Evolutionary conservation across 768 basidiomycete genomes (phyloP), one percentile per base, ranked within the genome.

Genomic region (Xerocomellus chrysenteron): DNA sequence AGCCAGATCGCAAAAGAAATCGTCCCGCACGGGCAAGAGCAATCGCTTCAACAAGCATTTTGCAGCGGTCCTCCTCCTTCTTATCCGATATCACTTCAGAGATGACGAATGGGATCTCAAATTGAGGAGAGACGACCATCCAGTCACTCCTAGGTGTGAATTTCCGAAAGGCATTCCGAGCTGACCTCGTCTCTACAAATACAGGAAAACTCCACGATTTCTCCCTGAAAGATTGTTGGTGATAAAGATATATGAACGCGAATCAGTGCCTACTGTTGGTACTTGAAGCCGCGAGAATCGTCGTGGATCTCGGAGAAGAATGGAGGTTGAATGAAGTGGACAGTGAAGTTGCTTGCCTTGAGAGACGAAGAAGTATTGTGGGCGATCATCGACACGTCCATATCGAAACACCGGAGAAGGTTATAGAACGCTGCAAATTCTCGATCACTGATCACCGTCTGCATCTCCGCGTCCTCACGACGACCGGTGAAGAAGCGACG

Each of bases 11-110:
- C 14, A 56, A 7, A 3, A 62, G 44, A 13, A 11, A 39, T 7
- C 50, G 21, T 6, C 57, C 55, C 0, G 42, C 13, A 1, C 55
- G 47, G 2, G 51, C 60, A 14, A 51, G 16, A 2, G 52, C 28
- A 2, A 47, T 62, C 2, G 55, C 60, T 21, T 65, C n/a, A 17
- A 65, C 5, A 11, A 65, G 60, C 63, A 65, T 65, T 2, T 54
- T 37, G 10, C 1, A 41, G 9, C 42, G 44, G n/a, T 45, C 54
- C 0, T 1, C 0, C 24, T 52, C 11, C 1, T 13, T 2, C n/a
- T 9, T 16, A 1, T 51, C 9, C 5, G 52, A 65, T 13, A 54
- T 33, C 1, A 58, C 49, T 28, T 65, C 54, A 2, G 14, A 61
- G 5, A 65, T 39, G n/a, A 61, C 10, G 19, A 65, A 65, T 5